Percentiles rank a stretch among this genome's conserved stretches.
These are phyloP conservation scores for Fistulina hepatica DNA, from an alignment of 1,284 basidiomycete genomes.

Conservation along the genomic window DNA sequence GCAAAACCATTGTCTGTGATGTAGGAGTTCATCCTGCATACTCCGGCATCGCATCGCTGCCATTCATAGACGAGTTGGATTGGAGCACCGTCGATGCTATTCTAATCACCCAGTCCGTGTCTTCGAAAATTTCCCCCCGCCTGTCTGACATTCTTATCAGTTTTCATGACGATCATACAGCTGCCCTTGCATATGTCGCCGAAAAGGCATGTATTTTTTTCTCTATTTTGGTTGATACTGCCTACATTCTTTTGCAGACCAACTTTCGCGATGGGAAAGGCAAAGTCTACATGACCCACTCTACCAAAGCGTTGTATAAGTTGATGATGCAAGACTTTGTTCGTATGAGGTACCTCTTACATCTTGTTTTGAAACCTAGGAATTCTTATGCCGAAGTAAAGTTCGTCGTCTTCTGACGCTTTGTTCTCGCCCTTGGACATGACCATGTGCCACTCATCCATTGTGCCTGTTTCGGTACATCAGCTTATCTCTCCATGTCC, in stretches of 20 bases:
- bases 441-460: conserved; percentile 82
- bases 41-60: conserved; percentile 88
- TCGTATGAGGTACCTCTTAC: conserved; percentile 83
- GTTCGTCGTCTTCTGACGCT: conserved; percentile 63
- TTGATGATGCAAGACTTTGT: conserved; percentile 99
- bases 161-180: conserved; percentile 97
- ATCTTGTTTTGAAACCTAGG: no score
- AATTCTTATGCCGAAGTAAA: conserved; percentile 25
- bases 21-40: conserved; percentile 96
- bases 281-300: conserved; percentile 99
- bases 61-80: conserved; percentile 95
- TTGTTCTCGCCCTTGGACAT: conserved; percentile 86
- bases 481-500: conserved; percentile 90
- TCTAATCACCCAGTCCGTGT: conserved; percentile 82
- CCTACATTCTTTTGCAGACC: conserved; percentile 44
- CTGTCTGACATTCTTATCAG: conserved; percentile 37
- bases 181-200: conserved; percentile 93
- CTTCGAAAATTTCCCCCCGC: background rate
- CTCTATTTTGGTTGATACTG: background rate
- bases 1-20: conserved; percentile 93
- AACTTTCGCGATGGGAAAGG: conserved; percentile 93
- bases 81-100: conserved; percentile 98
- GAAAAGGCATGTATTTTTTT: conserved; percentile 71
- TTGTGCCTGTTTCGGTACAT: conserved; percentile 92
- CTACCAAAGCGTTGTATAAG: conserved; percentile 96